A percentile compares a stretch with the other conserved stretches of the same genome.
These are phyloP conservation scores for Avena atlantica DNA, from an alignment of 176 grass and related monocot species.

Conservation along the genomic window DNA sequence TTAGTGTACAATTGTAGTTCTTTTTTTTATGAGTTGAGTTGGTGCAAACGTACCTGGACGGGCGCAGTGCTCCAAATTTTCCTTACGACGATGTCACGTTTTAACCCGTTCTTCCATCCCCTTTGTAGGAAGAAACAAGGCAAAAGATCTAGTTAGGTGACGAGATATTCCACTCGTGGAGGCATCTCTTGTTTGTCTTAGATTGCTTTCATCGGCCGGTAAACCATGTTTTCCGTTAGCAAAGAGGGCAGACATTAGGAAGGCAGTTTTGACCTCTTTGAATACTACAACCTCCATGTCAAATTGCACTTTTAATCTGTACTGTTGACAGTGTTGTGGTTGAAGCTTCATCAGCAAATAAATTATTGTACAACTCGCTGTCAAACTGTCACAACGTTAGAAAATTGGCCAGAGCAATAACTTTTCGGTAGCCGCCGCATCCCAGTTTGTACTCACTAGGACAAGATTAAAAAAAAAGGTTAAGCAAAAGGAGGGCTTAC, in stretches of 20 bases:
- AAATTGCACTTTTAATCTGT: not conserved
- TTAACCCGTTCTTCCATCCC: constrained; percentile 1
- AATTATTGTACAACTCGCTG: not conserved
- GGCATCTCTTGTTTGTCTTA: constrained; percentile 8
- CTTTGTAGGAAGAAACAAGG: constrained; percentile 33
- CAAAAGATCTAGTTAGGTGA: constrained; percentile 46
- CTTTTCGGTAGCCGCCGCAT: not conserved
- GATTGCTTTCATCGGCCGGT: not conserved
- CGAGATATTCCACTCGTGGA: constrained; percentile 45
- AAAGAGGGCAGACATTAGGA: not conserved
- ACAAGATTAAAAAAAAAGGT: not conserved
- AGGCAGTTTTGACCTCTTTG: constrained; percentile 21
- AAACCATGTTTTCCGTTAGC: not conserved
- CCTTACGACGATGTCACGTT: constrained; percentile 19
- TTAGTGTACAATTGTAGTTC: not conserved
- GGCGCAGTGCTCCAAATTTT: constrained; percentile 21
- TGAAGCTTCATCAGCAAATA: constrained; percentile 14
- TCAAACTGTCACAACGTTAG: not conserved
- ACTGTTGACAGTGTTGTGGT: not conserved
- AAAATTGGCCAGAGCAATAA: not conserved
- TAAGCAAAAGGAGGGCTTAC: constrained; percentile 8
- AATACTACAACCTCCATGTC: not conserved
- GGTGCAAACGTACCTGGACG: not conserved
- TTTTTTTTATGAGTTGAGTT: not conserved
- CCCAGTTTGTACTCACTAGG: not conserved